Conservation (phyloP, 1,139 yeast species). For the Yamadazyma friedrichii region DNA sequence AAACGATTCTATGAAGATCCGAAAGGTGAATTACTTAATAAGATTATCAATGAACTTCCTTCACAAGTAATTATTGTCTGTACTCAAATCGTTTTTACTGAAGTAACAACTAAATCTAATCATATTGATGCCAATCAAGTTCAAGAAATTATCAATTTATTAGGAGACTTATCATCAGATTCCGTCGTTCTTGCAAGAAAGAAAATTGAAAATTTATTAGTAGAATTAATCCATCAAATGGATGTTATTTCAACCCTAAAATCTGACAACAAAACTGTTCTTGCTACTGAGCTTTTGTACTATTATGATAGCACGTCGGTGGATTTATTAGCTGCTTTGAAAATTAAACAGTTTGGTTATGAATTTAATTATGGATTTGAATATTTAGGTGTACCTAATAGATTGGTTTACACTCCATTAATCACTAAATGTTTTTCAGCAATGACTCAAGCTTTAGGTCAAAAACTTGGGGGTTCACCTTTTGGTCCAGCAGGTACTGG, state of each 20-base stretch:
- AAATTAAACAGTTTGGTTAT: slow-evolving; percentile 54
- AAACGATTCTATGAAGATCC: slow-evolving; percentile 12
- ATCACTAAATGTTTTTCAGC: slow-evolving; percentile 63
- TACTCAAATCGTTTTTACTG: slow-evolving; percentile 60
- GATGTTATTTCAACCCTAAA: slow-evolving; percentile 29
- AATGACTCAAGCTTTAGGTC: slow-evolving; percentile 73
- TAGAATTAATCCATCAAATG: slow-evolving; percentile 66
- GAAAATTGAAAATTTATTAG: slow-evolving; percentile 57
- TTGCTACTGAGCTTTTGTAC: slow-evolving; percentile 47
- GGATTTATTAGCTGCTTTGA: slow-evolving; percentile 35
- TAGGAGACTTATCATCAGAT: slow-evolving; percentile 15
- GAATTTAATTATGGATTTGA: slow-evolving; percentile 72
- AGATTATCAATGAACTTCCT: slow-evolving; percentile 35
- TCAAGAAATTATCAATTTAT: background rate
- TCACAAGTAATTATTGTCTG: slow-evolving; percentile 60
- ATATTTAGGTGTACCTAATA: slow-evolving; percentile 74
- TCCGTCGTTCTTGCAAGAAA: slow-evolving; percentile 34
- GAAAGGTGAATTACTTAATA: slow-evolving; percentile 6
- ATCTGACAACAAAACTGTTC: slow-evolving; percentile 8
- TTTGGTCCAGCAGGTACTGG: slow-evolving; percentile 99
- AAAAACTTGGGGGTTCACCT: slow-evolving; percentile 83
- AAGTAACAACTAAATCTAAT: background rate
- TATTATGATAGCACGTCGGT: slow-evolving; percentile 26
- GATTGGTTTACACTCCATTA: slow-evolving; percentile 76
- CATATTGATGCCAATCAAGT: background rate